Conservation (phyloP, 108 stramenopile species). For the Pseudonitzschia pungens region DNA sequence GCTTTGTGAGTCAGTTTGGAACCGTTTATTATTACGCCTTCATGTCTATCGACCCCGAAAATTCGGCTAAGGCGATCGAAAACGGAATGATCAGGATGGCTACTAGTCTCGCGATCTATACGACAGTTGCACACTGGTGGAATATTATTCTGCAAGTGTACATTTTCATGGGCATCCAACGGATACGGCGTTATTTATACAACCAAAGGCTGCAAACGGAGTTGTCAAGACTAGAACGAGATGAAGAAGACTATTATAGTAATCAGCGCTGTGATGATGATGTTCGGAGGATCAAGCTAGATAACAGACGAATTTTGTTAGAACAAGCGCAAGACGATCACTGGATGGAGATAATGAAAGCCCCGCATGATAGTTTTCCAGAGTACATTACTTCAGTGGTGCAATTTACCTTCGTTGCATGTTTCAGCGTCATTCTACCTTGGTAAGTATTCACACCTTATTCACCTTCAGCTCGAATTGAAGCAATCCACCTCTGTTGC, state of each 20-base stretch:
- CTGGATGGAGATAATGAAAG: conserved; percentile 84
- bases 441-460: not conserved
- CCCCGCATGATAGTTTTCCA: conserved; percentile 88
- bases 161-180: conserved; percentile 70
- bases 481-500: not conserved
- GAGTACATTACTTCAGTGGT: conserved; percentile 91
- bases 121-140: conserved; percentile 89
- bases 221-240: conserved; percentile 57
- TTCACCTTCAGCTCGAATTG: not conserved
- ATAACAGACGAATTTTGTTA: conserved; percentile 77
- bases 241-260: conserved; percentile 46
- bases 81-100: conserved; percentile 86
- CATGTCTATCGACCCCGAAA: conserved; percentile 35
- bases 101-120: conserved; percentile 73
- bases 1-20: conserved; percentile 97
- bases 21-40: conserved; percentile 96
- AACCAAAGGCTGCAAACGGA: conserved; percentile 49
- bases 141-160: conserved; percentile 78
- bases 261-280: conserved; percentile 32
- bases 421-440: conserved; percentile 95
- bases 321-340: conserved; percentile 85
- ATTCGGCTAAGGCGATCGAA: conserved; percentile 52
- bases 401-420: conserved; percentile 94
- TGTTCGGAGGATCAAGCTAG: conserved; percentile 36
- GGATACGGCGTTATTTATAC: conserved; percentile 57